phyloP scores from a whole-genome alignment of 1,284 basidiomycete genomes.

The Malassezia globosa region DNA sequence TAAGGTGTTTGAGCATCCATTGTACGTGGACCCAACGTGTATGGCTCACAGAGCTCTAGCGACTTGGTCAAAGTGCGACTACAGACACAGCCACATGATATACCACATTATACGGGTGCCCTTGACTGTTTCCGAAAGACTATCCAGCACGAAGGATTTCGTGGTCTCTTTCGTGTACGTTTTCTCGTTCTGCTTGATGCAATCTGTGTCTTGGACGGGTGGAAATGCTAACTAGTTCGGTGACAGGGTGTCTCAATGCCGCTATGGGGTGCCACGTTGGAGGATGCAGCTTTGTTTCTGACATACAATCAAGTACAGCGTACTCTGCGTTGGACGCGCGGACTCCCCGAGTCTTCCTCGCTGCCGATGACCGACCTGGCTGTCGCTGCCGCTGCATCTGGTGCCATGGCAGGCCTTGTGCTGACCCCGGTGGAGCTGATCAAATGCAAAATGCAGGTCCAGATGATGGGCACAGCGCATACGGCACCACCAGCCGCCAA shows the following conservation, averaged over 20 bases:
- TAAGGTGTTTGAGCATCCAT: constrained; percentile 44
- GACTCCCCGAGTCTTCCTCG: constrained; percentile 26
- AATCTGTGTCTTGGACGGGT: background rate
- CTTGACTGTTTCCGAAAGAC: constrained; percentile 41
- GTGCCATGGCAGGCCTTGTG: constrained; percentile 68
- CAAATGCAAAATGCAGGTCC: constrained; percentile 92
- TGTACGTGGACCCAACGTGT: constrained; percentile 15
- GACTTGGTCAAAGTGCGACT: constrained; percentile 45
- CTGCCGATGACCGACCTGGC: constrained; percentile 56
- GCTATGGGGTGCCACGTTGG: constrained; percentile 75
- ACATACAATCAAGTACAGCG: constrained; percentile 73
- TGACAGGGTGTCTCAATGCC: constrained; percentile 75
- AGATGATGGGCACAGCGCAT: constrained; percentile 56
- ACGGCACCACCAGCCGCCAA: background rate
- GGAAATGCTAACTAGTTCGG: background rate
- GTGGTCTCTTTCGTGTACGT: constrained; percentile 34
- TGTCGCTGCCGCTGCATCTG: constrained; percentile 67
- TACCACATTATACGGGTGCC: constrained; percentile 31
- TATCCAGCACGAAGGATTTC: constrained; percentile 32
- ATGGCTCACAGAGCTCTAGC: constrained; percentile 7
- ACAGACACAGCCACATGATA: constrained; percentile 37
- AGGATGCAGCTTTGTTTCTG: constrained; percentile 78
- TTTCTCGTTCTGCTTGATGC: no score
- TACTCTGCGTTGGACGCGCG: constrained; percentile 50
- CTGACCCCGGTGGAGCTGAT: constrained; percentile 83